Conservation (phyloP, 1,284 basidiomycete species). For the Porphyrellus sp. region DNA sequence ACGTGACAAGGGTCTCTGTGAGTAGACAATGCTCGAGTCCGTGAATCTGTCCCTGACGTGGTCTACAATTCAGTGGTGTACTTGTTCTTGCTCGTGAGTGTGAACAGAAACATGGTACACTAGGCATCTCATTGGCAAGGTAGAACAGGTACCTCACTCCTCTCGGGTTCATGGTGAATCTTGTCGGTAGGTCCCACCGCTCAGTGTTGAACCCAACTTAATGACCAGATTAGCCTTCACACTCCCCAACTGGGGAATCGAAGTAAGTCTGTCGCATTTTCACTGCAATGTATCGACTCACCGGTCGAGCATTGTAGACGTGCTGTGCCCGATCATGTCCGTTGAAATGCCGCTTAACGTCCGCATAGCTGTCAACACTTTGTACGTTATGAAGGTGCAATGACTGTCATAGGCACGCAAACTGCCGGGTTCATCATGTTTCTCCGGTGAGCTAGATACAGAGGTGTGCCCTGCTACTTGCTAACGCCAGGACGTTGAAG, state of each 20-base stretch:
- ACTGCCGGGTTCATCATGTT: conserved; percentile 46
- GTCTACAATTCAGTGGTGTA: conserved; percentile 29
- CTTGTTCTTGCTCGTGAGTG: conserved; percentile 40
- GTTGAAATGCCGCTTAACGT: neutral
- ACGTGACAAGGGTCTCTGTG: conserved; percentile 35
- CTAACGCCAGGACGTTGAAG: conserved; percentile 1
- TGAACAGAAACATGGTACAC: neutral
- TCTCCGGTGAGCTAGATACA: conserved; percentile 36
- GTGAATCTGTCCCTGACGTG: neutral
- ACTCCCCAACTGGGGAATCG: conserved; percentile 33
- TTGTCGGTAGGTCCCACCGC: conserved; percentile 35
- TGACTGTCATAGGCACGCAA: conserved; percentile 44
- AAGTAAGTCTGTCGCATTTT: conserved; percentile 30
- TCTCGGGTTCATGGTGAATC: conserved; percentile 43
- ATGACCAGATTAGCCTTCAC: conserved; percentile 34
- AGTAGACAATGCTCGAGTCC: conserved; percentile 9
- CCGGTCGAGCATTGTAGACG: conserved; percentile 8
- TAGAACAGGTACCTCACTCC: conserved; percentile 46
- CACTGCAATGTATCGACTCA: neutral
- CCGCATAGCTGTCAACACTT: conserved; percentile 23
- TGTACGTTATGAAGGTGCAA: conserved; percentile 42
- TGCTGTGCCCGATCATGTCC: neutral
- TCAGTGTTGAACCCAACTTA: neutral
- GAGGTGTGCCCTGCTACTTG: neutral
- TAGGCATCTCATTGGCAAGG: neutral